Conservation (phyloP, 2,329 filamentous ascomycete species). For the Pestalotiopsis sp. region DNA sequence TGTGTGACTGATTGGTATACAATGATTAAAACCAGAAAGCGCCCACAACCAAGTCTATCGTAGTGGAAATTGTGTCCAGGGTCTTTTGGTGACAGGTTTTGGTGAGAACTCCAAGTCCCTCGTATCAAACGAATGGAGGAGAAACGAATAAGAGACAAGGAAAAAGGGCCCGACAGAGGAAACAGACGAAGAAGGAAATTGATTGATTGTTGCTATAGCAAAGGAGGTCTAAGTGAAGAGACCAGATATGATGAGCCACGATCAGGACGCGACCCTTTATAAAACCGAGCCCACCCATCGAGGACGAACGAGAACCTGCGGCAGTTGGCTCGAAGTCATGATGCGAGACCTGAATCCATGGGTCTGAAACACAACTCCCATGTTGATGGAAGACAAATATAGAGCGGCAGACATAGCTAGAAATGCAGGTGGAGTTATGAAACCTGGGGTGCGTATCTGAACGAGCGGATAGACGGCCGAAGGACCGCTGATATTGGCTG, state of each 20-base stretch:
- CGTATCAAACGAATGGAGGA: conserved; percentile 44
- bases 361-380: conserved; percentile 35
- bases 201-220: conserved; percentile 28
- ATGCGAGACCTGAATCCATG: conserved; percentile 32
- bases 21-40: conserved; percentile 27
- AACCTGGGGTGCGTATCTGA: conserved; percentile 54
- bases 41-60: conserved; percentile 10
- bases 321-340: conserved; percentile 43
- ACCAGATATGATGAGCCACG: conserved; percentile 31
- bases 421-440: conserved; percentile 43
- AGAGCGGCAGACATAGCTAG: conserved; percentile 30
- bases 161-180: conserved; percentile 27
- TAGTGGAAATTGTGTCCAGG: conserved; percentile 8
- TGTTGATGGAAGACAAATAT: conserved; percentile 24
- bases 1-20: conserved; percentile 14
- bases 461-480: conserved; percentile 38
- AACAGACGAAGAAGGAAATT: conserved; percentile 25
- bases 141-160: conserved; percentile 30
- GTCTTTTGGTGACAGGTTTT: conserved; percentile 14
- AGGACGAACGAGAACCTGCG: conserved; percentile 43
- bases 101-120: conserved; percentile 22
- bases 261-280: conserved; percentile 35
- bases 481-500: conserved; percentile 53
- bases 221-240: conserved; percentile 30
- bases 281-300: conserved; percentile 35